Evolutionary conservation across 2,329 filamentous ascomycete species (phyloP).

Genomic region (Pleoardoris graminearum): DNA sequence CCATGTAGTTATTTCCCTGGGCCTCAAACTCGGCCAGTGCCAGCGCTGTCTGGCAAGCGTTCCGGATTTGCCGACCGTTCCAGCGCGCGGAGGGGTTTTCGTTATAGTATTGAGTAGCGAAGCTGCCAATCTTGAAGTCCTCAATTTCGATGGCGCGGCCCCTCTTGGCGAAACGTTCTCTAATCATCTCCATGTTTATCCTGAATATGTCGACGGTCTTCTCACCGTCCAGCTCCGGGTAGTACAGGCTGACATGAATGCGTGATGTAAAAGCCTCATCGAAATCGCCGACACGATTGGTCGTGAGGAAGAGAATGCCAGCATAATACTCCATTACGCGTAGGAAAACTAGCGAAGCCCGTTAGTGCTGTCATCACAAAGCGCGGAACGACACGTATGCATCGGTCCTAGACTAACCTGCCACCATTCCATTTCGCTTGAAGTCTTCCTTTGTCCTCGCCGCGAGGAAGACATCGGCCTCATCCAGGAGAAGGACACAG

Average conservation of each 20-base stretch:
- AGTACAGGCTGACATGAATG: conserved; percentile 21
- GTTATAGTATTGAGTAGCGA: conserved; percentile 11
- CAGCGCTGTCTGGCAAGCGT: conserved; percentile 28
- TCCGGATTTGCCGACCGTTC: conserved; percentile 25
- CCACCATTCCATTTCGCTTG: conserved; percentile 37
- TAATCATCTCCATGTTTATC: conserved; percentile 46
- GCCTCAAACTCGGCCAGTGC: conserved; percentile 19
- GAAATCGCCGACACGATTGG: conserved; percentile 25
- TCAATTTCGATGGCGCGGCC: conserved; percentile 55
- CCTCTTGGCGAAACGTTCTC: conserved; percentile 53
- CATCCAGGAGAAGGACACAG: neutral
- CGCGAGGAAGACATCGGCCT: too few relatives aligned
- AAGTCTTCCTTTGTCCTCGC: conserved; percentile 26
- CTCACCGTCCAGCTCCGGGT: conserved; percentile 11
- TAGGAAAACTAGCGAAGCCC: conserved; percentile 36
- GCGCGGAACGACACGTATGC: too few relatives aligned
- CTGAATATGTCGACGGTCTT: conserved; percentile 11
- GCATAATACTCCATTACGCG: conserved; percentile 43
- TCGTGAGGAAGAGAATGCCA: conserved; percentile 44
- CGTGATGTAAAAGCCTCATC: conserved; percentile 28
- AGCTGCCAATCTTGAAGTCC: conserved; percentile 4
- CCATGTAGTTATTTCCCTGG: conserved; percentile 1
- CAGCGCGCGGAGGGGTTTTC: conserved; percentile 14
- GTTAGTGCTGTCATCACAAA: too few relatives aligned
- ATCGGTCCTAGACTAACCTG: too few relatives aligned